Base-by-base conservation (phyloP, 2,329 filamentous ascomycete species). In the Colletotrichum aenigma region DNA sequence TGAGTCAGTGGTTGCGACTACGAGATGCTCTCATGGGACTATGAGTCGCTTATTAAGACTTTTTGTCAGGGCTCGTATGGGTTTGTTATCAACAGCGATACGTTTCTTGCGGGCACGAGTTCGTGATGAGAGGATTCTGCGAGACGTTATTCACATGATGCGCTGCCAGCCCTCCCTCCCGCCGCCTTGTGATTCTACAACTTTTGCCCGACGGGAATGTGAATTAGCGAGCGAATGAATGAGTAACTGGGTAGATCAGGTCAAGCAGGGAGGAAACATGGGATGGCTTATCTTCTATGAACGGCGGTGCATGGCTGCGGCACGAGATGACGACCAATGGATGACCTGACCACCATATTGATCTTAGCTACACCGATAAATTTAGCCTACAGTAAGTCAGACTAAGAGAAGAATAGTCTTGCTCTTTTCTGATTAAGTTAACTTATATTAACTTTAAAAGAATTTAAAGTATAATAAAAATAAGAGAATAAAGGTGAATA, bases 61-160 rank as follows among this genome's bases (percentile, higher is more conserved):
- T 10, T 34, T 18, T 8, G 12, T 6, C 60, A 77, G 75, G 72
- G 61, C 38, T 75, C 66, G 34, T 75, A 75, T 21, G 75, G 75
- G 7, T 77, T 77, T 8, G 72, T 77, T 62, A 58, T 65, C 16
- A 56, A 64, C 26, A 75, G 66, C 62, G 67, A 65, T 32, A 34
- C 60, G 4, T 75, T 76, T 15, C 30, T 66, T 55, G 66, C 75
- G 16, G 75, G 66, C 38, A 75, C 30, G n/a, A 66, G 24, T n/a
- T 68, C 55, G 34, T 73, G 24, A 67, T 13, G 34, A n/a, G 36
- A 24, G 26, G 52, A 8, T 7, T 34, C 21, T 48, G 38, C 32
- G 28, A 4, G 21, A 16, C 10, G 43, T 12, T 18, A 16, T 15
- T 15, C 52, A 68, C 24, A 68, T 68, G 10, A 58, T 16, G 30